phyloP scores from a whole-genome alignment of 176 grass and related monocot genomes.

The Aegilops tauschii region DNA sequence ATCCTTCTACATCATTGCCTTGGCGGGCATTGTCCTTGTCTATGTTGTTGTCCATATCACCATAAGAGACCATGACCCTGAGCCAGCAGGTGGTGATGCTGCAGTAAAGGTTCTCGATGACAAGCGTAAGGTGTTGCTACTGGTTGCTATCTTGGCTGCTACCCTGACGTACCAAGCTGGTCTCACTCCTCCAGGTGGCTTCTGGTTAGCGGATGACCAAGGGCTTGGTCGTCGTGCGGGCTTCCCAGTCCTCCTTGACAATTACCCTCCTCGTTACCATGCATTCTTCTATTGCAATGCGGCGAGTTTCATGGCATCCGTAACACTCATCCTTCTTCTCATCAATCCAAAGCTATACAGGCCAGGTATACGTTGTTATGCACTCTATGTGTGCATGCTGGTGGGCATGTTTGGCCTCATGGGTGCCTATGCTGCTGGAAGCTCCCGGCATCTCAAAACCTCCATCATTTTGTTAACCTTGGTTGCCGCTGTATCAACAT shows the following conservation, averaged over 20 bases:
- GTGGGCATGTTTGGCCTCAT: too few relatives aligned
- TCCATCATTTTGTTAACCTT: neutral
- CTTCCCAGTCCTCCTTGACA: neutral
- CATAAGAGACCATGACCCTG: neutral
- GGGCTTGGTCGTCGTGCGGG: neutral
- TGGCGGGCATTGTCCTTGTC: neutral
- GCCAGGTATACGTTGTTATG: too few relatives aligned
- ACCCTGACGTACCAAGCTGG: neutral
- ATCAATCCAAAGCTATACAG: neutral
- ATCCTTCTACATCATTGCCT: neutral
- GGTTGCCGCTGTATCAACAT: neutral
- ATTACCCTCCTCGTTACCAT: neutral
- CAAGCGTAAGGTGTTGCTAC: neutral
- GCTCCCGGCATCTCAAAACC: neutral
- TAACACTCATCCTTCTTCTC: slow-evolving; percentile 9
- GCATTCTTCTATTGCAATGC: slow-evolving; percentile 27
- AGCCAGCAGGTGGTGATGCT: accelerated
- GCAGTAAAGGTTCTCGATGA: neutral
- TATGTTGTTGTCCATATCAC: neutral
- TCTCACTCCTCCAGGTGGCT: neutral
- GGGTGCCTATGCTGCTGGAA: neutral
- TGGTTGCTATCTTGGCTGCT: neutral
- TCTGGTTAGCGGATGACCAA: neutral
- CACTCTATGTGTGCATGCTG: too few relatives aligned
- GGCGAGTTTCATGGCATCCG: neutral